Conservation (phyloP, 495 filamentous ascomycete species). For the Lasiosphaeria hispida region DNA sequence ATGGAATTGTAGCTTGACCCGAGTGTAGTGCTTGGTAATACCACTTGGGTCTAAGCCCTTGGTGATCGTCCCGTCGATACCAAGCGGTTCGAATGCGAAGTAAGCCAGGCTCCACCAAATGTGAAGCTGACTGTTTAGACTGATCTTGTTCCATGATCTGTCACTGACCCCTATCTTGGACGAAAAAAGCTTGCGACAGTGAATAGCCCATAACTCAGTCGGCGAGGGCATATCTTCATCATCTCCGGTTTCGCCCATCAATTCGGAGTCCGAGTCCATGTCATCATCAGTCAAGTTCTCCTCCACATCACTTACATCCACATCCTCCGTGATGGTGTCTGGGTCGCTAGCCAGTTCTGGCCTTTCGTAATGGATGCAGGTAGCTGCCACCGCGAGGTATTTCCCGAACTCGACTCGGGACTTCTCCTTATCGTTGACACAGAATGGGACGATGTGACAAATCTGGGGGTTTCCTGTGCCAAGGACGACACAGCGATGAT, state of each 20-base stretch:
- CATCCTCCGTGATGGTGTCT: not conserved
- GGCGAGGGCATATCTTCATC: not conserved
- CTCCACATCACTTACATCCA: not conserved
- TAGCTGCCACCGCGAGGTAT: not conserved
- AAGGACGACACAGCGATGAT: not conserved
- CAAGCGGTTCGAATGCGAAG: slow-evolving; percentile 5
- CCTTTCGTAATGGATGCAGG: slow-evolving; percentile 1
- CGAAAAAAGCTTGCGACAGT: not conserved
- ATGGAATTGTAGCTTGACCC: slow-evolving; percentile 7
- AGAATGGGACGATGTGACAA: not conserved
- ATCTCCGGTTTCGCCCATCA: not conserved
- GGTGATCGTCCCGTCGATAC: not conserved
- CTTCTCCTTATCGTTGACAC: not conserved
- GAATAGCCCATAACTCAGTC: slow-evolving; percentile 1
- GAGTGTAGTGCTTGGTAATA: not conserved
- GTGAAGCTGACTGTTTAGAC: slow-evolving; percentile 2
- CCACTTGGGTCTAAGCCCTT: slow-evolving; percentile 1
- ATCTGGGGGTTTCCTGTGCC: not conserved
- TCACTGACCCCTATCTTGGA: not conserved
- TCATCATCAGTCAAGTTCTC: not conserved
- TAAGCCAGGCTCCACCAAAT: not conserved
- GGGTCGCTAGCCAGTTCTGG: slow-evolving; percentile 2
- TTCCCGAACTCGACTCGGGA: slow-evolving; percentile 1
- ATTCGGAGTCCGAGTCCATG: not conserved
- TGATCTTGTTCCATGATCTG: slow-evolving; percentile 3